Evolutionary conservation across 257 asterid genomes (phyloP), one percentile per base, ranked within the genome.

Genomic region (Fraxinus americana): DNA sequence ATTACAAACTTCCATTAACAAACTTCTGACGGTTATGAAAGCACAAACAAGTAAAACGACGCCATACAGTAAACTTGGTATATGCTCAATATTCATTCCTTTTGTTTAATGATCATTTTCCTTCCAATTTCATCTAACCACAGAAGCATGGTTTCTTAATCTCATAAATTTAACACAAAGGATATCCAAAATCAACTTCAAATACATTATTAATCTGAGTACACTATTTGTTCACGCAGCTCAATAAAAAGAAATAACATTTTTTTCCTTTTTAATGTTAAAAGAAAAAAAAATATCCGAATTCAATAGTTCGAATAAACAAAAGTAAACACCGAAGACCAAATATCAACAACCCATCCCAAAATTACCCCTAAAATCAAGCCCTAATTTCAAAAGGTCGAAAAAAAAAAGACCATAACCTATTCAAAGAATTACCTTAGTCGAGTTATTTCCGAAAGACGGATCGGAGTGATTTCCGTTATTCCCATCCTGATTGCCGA

Each of bases 391-490:
- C 1, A 17, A 41, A 32, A 59, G 1, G 14, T 54, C 3, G 9
- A 11, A 27, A 27, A 11, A 27, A 11, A 27, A 11, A 25, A 27
- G 5, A 81, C 67, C 65, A 63, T 23, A 63, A 63, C 27, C 11
- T 63, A 19, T 27, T 23, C 19, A 11, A 4, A 11, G 10, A 32
- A n/a, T 59, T 72, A 87, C 94, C 91, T 80, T 83, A 36, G 82
- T 48, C 54, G 93, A 79, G 75, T 75, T 82, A 71, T 72, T 71
- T 29, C 79, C 85, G 76, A 67, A 68, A 4, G 87, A 79, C 61
- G 90, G 88, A 80, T 90, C 97, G 83, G 97, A 78, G 79, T 85
- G 97, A 77, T 71, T 79, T 45, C 92, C 98, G 76, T 88, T 88
- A 71, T 80, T 79, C 7, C 77, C 89, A 61, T 90, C 99, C 80